Conservation (phyloP, 345 rosid genomes). For the Rubroshorea leprosula region DNA sequence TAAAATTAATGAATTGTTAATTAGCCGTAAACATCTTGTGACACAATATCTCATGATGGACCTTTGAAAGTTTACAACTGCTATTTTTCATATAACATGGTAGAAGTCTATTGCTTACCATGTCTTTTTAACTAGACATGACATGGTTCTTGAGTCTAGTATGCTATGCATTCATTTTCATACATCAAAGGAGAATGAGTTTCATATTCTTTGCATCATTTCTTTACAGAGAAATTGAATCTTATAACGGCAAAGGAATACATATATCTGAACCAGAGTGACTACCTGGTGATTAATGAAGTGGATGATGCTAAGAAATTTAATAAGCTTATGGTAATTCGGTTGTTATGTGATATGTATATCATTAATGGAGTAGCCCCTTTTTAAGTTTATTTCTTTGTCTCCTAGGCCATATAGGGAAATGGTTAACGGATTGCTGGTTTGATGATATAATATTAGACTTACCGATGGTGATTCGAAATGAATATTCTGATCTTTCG, state of each 20-base stretch:
- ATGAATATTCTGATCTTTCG: too few species aligned
- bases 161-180: neutral
- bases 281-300: conserved; percentile 62
- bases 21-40: neutral
- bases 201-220: conserved; percentile 8
- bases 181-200: neutral
- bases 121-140: conserved; percentile 1
- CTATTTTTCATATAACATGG: conserved; percentile 1
- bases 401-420: conserved; percentile 3
- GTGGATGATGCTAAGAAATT: conserved; percentile 74
- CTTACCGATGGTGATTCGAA: too few species aligned
- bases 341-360: conserved; percentile 3
- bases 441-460: too few species aligned
- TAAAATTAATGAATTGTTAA: too few species aligned
- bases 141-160: neutral
- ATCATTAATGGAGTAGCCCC: conserved; percentile 5
- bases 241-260: conserved; percentile 75
- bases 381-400: conserved; percentile 9
- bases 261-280: conserved; percentile 83
- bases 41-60: neutral
- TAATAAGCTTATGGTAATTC: conserved; percentile 62
- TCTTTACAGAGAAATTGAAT: conserved; percentile 63
- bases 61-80: neutral
- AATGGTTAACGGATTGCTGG: too few species aligned
- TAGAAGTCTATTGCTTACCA: neutral